phyloP scores from a whole-genome alignment of 2,329 filamentous ascomycete genomes.

The Macrophomina tecta region DNA sequence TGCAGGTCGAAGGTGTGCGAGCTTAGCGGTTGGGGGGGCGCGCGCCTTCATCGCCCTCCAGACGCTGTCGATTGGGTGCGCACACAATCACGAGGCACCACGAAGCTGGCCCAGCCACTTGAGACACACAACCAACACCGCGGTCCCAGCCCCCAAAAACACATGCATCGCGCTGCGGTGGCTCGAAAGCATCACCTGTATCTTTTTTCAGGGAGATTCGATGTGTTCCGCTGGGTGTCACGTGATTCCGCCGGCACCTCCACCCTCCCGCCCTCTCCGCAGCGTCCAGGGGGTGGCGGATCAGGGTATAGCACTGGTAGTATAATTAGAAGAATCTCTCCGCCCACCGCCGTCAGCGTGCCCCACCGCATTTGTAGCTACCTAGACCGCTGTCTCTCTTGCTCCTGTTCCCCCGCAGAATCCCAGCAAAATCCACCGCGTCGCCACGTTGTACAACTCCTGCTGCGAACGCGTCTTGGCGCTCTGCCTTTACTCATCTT shows the following conservation, averaged over 20 bases:
- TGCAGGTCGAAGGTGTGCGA: slow-evolving; percentile 26
- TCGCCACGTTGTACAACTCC: neutral
- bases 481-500: neutral
- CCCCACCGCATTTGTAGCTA: neutral
- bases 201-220: neutral
- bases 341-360: slow-evolving; percentile 8
- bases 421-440: neutral
- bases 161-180: neutral
- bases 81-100: slow-evolving; percentile 24
- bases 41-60: slow-evolving; percentile 16
- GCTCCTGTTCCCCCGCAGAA: neutral
- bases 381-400: neutral
- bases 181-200: neutral
- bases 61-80: slow-evolving; percentile 20
- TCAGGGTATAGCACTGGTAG: slow-evolving; percentile 15
- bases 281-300: slow-evolving; percentile 22
- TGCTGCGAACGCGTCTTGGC: neutral
- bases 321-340: slow-evolving; percentile 23
- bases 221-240: neutral
- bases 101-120: slow-evolving; percentile 9
- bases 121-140: neutral
- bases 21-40: slow-evolving; percentile 22
- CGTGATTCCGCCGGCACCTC: slow-evolving; percentile 13
- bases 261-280: slow-evolving; percentile 20
- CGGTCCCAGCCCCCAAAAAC: slow-evolving; percentile 1